Evolutionary conservation across 352 stramenopile species (phyloP).

Genomic region (Pythium biforme): DNA sequence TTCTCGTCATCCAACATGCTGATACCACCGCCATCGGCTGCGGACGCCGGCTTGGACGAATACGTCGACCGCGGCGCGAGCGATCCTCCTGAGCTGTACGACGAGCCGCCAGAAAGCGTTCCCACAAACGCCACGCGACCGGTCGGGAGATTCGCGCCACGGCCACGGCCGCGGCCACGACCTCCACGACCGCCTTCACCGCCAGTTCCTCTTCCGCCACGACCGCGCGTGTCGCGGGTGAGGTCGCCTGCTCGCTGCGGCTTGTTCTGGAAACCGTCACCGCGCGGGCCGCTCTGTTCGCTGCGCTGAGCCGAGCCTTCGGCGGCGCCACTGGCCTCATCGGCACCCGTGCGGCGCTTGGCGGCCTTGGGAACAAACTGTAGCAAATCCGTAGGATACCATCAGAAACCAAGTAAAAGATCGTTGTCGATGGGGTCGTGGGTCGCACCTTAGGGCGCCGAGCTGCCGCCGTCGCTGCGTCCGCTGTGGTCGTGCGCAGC

Average conservation of each 20-base stretch:
- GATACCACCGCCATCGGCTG: slow-evolving; percentile 78
- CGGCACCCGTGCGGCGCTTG: slow-evolving; percentile 44
- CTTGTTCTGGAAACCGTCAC: slow-evolving; percentile 32
- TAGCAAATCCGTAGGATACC: neutral
- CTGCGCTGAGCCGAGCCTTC: slow-evolving; percentile 11
- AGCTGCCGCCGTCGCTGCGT: slow-evolving; percentile 32
- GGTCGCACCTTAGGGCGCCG: slow-evolving; percentile 52
- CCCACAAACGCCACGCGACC: slow-evolving; percentile 79
- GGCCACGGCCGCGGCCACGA: slow-evolving; percentile 49
- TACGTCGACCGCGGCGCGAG: slow-evolving; percentile 36
- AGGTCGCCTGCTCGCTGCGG: slow-evolving; percentile 44
- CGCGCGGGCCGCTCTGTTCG: slow-evolving; percentile 19
- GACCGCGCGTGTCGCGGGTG: slow-evolving; percentile 30
- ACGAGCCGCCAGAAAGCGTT: slow-evolving; percentile 77
- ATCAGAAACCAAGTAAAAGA: neutral
- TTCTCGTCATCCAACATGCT: slow-evolving; percentile 80
- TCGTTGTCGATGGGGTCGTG: neutral
- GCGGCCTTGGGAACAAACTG: slow-evolving; percentile 78
- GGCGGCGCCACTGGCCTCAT: slow-evolving; percentile 18
- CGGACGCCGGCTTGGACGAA: slow-evolving; percentile 44
- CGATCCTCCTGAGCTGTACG: slow-evolving; percentile 48
- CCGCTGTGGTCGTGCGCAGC: slow-evolving; percentile 41
- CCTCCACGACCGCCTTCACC: slow-evolving; percentile 30
- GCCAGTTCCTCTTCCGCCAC: slow-evolving; percentile 22
- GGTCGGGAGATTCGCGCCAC: slow-evolving; percentile 48